Evolutionary conservation across 257 asterid genomes (phyloP), one percentile per base, ranked within the genome.

Genomic region (Ilex asprella): DNA sequence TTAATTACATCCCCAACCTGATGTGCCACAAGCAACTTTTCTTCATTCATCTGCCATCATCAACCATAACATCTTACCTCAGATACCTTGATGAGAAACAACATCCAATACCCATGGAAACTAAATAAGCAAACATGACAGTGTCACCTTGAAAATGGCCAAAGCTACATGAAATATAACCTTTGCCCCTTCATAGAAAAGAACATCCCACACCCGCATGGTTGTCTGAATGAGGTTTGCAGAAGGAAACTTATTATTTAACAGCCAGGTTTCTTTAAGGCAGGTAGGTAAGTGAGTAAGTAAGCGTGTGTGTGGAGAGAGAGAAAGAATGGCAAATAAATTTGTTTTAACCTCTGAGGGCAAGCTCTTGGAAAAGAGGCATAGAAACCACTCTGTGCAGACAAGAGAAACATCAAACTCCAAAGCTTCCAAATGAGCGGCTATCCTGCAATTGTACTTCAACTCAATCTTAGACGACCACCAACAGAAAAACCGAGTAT

Each of bases 351-450:
- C 99, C 99, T 92, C 99, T 0, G 99, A 89, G 16, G 99, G 99
- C 76, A 92, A 80, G 86, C 99, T 92, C 73, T 92, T 92, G 58
- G 97, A 84, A 72, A 83, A 92, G 55, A 92, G 88, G 78, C 99
- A 92, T 43, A 92, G 78, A 75, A 92, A 92, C 99, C 99, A 92
- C 73, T 92, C 99, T 0, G 99, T 89, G 82, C 94, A 89, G 69
- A 92, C 99, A 64, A 92, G 97, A 61, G 99, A 89, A 67, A 92
- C 99, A 43, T 92, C 99, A 58, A 92, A 92, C 65, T 92, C 99
- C 84, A 92, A 62, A 68, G 90, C 73, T 57, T 84, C 94, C 81
- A 92, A 78, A 73, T 92, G 96, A 70, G 97, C 75, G 31, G 95
- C 82, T 66, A 89, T 78, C 91, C 97, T 92, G 95, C 78, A 83